Conservation (phyloP, 73 alveolate genomes). For the Tetrahymena malaccensis region DNA sequence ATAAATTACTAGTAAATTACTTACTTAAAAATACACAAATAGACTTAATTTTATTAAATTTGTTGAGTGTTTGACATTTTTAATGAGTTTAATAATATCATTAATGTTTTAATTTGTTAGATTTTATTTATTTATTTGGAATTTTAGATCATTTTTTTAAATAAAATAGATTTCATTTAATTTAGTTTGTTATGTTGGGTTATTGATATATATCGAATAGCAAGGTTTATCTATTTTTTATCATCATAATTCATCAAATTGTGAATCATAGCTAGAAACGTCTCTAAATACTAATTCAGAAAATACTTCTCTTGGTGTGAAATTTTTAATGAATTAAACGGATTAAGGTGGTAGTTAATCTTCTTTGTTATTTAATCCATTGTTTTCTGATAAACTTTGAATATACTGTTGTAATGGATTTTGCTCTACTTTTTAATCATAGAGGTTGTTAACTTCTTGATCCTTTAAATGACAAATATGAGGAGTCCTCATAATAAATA, state of each 20-base stretch:
- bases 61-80: too few species aligned
- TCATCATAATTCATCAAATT: not conserved
- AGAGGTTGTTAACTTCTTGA: not conserved
- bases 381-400: not conserved
- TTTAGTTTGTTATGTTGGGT: not conserved
- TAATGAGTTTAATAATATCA: too few species aligned
- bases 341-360: not conserved
- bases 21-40: not conserved
- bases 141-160: too few species aligned
- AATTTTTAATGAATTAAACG: not conserved
- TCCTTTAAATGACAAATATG: not conserved
- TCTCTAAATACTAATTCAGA: not conserved
- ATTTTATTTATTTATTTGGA: too few species aligned
- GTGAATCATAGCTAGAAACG: not conserved
- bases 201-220: too few species aligned
- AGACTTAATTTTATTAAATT: not conserved
- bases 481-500: not conserved
- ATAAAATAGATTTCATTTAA: too few species aligned
- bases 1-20: not conserved
- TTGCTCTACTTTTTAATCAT: not conserved
- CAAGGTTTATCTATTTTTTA: too few species aligned
- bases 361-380: not conserved
- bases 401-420: not conserved
- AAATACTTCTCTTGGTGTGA: not conserved
- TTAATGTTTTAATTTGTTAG: too few species aligned